Base-by-base conservation (phyloP, 768 basidiomycete genomes). In the Russula sp. region DNA sequence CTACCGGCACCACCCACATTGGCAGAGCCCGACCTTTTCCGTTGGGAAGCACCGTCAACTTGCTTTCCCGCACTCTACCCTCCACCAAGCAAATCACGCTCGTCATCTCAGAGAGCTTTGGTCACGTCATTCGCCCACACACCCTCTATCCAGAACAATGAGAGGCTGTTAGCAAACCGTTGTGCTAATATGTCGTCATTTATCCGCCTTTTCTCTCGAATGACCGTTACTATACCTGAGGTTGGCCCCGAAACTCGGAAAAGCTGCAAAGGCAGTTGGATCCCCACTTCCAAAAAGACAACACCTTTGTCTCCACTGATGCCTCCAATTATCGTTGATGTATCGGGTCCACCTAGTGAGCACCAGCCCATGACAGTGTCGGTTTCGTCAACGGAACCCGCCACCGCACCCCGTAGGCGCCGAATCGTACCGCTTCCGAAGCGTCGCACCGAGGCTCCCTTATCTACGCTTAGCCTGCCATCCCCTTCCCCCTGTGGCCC, bases 61-160 rank as follows among this genome's bases (percentile, higher is more conserved):
- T 59, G 63, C n/a, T 64, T 64, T 16, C 63, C 63, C 4, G 22
- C 47, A 9, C 14, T 14, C 18, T 64, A 64, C 18, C 62, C 62
- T n/a, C 52, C 57, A 13, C 53, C 31, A 1, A 9, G 39, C 10
- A 18, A 61, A 34, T 6, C 31, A 10, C 10, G 0, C 2, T 14
- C 22, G 1, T 14, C 20, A 18, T 32, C 47, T 27, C 22, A 27
- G 22, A 2, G 22, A 27, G 22, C 22, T 20, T 3, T 59, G 3
- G 47, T 6, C 16, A 55, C 63, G 0, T 8, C 35, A 35, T 55
- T 59, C n/a, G 4, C 11, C 35, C 7, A 1, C 18, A 27, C 22
- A 11, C 2, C 45, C 22, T n/a, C 40, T 37, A 3, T 20, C 2
- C 47, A 18, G n/a, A 18, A n/a, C 2, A 37, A 31, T 4, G n/a